Evolutionary conservation across 768 basidiomycete species (phyloP).

Genomic region (Termitomyces bulborhizus): DNA sequence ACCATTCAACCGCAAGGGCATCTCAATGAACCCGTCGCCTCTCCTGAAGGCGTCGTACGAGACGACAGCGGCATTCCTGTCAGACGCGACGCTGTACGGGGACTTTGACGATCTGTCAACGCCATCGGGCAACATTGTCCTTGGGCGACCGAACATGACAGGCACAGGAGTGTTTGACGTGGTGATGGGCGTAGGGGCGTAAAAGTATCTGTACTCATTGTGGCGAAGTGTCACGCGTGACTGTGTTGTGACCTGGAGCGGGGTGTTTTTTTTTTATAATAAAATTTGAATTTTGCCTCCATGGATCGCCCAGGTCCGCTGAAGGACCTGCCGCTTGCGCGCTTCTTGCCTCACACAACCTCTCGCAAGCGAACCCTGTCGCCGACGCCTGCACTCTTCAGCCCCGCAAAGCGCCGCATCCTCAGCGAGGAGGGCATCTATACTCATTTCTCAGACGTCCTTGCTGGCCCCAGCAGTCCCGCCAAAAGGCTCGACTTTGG

Average conservation of each 20-base stretch:
- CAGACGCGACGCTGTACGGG: constrained; percentile 90
- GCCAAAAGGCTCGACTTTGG: constrained; percentile 52
- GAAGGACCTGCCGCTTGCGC: constrained; percentile 53
- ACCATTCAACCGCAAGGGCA: constrained; percentile 95
- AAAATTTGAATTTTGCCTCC: constrained; percentile 4
- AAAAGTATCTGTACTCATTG: constrained; percentile 5
- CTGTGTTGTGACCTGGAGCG: constrained; percentile 6
- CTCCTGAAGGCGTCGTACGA: constrained; percentile 97
- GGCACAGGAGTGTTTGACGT: constrained; percentile 97
- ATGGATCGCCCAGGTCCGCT: constrained; percentile 50
- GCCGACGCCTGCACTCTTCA: constrained; percentile 45
- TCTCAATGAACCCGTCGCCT: constrained; percentile 90
- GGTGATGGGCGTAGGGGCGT: constrained; percentile 43
- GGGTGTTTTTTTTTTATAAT: constrained; percentile 3
- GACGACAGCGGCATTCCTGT: constrained; percentile 89
- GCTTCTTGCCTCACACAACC: constrained; percentile 34
- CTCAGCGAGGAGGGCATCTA: constrained; percentile 48
- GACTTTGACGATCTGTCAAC: constrained; percentile 92
- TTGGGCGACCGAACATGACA: constrained; percentile 81
- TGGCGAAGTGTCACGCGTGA: constrained; percentile 18
- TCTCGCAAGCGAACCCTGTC: constrained; percentile 57
- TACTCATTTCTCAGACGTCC: constrained; percentile 22
- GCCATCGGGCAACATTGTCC: constrained; percentile 87
- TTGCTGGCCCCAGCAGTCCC: constrained; percentile 32
- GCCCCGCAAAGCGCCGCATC: constrained; percentile 66